Conservation (phyloP, 352 stramenopile species). For the Phytophthora boehmeriae region DNA sequence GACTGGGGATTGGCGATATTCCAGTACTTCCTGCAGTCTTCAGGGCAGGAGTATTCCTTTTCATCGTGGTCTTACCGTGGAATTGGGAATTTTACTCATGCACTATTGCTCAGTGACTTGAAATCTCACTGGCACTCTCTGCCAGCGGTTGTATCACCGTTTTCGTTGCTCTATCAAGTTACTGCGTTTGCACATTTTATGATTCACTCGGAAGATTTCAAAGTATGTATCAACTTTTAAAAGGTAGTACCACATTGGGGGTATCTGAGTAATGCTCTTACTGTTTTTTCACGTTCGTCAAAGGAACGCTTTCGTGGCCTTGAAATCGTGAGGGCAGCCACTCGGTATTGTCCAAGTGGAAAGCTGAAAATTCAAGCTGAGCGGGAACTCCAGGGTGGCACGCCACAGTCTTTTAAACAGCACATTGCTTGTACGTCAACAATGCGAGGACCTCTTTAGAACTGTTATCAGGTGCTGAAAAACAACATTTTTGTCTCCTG, state of each 20-base stretch:
- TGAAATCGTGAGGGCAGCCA: constrained; percentile 27
- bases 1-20: constrained; percentile 41
- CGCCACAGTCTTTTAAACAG: constrained; percentile 19
- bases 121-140: constrained; percentile 15
- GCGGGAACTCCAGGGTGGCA: not conserved
- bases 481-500: not conserved
- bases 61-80: constrained; percentile 60
- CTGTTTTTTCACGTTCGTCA: not conserved
- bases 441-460: too few relatives aligned
- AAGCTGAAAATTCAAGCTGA: constrained; percentile 18
- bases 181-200: constrained; percentile 44
- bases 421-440: constrained; percentile 22
- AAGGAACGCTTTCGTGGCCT: constrained; percentile 43
- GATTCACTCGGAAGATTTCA: constrained; percentile 40
- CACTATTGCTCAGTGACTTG: constrained; percentile 32
- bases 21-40: constrained; percentile 58
- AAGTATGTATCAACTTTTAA: constrained; percentile 22
- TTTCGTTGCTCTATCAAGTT: constrained; percentile 55
- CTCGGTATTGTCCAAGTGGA: constrained; percentile 19
- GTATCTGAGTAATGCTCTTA: too few relatives aligned
- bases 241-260: not conserved
- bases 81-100: constrained; percentile 44
- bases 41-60: constrained; percentile 61
- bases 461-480: too few relatives aligned
- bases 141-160: constrained; percentile 34